Conservation (phyloP, 1,284 basidiomycete species). For the Cystobasidium slooffiae region DNA sequence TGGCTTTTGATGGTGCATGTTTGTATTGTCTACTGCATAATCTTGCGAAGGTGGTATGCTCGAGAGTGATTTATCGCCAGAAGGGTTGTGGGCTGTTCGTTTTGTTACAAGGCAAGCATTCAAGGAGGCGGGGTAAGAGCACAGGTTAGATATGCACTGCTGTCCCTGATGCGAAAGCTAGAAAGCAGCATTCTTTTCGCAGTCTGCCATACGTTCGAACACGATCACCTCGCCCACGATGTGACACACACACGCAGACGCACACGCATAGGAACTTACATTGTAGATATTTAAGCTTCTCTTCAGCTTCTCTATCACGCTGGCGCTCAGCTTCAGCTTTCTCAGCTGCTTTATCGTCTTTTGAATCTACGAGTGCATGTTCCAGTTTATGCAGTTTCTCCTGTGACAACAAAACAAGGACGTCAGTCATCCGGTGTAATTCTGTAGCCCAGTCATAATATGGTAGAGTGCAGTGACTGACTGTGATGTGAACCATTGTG, state of each 20-base stretch:
- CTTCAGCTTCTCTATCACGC: conserved; percentile 26
- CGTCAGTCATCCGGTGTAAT: background rate
- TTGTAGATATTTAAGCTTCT: conserved; percentile 13
- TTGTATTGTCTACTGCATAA: conserved; percentile 3
- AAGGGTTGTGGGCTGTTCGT: background rate
- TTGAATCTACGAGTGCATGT: conserved; percentile 19
- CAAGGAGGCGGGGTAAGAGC: no score
- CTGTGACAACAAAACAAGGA: background rate
- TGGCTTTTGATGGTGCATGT: conserved; percentile 8
- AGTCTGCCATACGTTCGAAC: no score
- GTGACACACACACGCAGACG: background rate
- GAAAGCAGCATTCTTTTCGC: background rate
- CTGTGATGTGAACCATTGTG: background rate
- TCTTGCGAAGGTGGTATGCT: background rate
- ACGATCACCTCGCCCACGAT: background rate
- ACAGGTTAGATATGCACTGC: no score
- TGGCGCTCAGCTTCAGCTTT: background rate
- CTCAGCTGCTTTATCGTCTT: conserved; percentile 19
- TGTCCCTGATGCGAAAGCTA: background rate
- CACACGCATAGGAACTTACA: background rate
- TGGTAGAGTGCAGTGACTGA: background rate
- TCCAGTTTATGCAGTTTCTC: conserved; percentile 32
- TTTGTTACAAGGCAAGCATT: background rate
- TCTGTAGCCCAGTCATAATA: background rate
- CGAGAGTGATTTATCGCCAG: conserved; percentile 3